Percentiles rank a stretch among this genome's conserved stretches.
phyloP scores from a whole-genome alignment of 2,329 filamentous ascomycete species.

The Shiraia sp. region DNA sequence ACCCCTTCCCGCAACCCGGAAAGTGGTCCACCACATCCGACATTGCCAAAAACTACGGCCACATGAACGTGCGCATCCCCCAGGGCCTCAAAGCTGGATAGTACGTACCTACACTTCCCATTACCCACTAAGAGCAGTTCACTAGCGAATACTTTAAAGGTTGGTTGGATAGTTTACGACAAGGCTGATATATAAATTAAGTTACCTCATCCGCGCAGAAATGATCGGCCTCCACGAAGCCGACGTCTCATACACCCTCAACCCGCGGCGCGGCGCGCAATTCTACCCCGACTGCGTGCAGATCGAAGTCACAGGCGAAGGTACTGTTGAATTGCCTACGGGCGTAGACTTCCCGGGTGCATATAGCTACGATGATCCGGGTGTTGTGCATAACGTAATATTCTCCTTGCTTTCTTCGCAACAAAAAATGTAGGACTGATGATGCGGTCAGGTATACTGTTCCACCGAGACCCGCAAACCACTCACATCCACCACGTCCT shows the following conservation, averaged over 20 bases:
- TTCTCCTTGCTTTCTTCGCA: conserved; percentile 2
- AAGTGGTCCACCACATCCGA: conserved; percentile 39
- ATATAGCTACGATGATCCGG: conserved; percentile 43
- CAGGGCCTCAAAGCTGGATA: conserved; percentile 42
- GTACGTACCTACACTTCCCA: conserved; percentile 15
- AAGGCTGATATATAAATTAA: conserved; percentile 4
- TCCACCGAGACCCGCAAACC: conserved; percentile 37
- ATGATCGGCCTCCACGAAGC: conserved; percentile 51
- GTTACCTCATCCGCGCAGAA: conserved; percentile 49
- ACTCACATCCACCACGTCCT: conserved; percentile 25
- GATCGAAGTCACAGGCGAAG: conserved; percentile 42
- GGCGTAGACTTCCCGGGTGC: conserved; percentile 52
- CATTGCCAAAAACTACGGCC: conserved; percentile 25
- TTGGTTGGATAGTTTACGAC: background rate
- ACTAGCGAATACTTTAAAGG: too few species aligned
- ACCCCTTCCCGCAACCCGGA: conserved; percentile 37
- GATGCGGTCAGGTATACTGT: conserved; percentile 45
- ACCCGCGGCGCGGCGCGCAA: conserved; percentile 40
- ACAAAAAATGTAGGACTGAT: too few species aligned
- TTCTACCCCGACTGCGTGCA: conserved; percentile 51
- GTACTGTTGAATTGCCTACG: conserved; percentile 32
- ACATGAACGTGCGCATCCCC: conserved; percentile 39
- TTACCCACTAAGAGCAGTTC: too few species aligned
- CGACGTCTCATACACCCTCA: conserved; percentile 31
- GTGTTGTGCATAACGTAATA: conserved; percentile 43